Evolutionary conservation across 108 stramenopile genomes (phyloP).

Genomic region (Cyclotella distinguenda): DNA sequence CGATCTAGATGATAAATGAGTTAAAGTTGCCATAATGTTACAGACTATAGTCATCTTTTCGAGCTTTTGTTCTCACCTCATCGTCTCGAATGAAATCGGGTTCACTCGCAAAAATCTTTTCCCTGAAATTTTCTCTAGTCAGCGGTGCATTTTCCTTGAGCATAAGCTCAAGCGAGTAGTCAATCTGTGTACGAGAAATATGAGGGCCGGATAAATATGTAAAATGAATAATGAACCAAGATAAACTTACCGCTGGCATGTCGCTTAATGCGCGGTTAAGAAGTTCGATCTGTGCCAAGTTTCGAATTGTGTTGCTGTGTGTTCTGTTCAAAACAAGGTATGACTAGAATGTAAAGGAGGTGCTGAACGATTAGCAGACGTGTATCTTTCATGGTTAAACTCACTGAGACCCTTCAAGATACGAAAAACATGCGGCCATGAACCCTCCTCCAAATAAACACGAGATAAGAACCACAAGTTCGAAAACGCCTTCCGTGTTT

Average conservation of each 20-base stretch:
- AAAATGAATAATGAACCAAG: neutral
- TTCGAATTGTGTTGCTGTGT: slow-evolving; percentile 26
- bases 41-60: too few species aligned
- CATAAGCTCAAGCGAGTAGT: slow-evolving; percentile 48
- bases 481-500: slow-evolving; percentile 60
- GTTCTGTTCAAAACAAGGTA: slow-evolving; percentile 18
- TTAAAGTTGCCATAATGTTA: too few species aligned
- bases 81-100: slow-evolving; percentile 35
- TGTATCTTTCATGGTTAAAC: neutral
- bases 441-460: slow-evolving; percentile 43
- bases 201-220: neutral
- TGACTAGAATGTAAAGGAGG: neutral
- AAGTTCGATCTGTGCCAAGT: slow-evolving; percentile 44
- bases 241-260: slow-evolving; percentile 52
- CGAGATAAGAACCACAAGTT: slow-evolving; percentile 45
- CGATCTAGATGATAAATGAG: too few species aligned
- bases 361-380: neutral
- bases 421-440: slow-evolving; percentile 56
- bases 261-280: slow-evolving; percentile 50
- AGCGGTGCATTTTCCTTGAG: slow-evolving; percentile 27
- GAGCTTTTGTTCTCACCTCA: too few species aligned
- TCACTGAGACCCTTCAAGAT: slow-evolving; percentile 40
- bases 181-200: slow-evolving; percentile 12
- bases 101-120: slow-evolving; percentile 32
- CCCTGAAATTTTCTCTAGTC: slow-evolving; percentile 39